These are phyloP conservation scores for Phytophthora lateralis DNA, from an alignment of 352 stramenopile genomes.

Conservation along the genomic window DNA sequence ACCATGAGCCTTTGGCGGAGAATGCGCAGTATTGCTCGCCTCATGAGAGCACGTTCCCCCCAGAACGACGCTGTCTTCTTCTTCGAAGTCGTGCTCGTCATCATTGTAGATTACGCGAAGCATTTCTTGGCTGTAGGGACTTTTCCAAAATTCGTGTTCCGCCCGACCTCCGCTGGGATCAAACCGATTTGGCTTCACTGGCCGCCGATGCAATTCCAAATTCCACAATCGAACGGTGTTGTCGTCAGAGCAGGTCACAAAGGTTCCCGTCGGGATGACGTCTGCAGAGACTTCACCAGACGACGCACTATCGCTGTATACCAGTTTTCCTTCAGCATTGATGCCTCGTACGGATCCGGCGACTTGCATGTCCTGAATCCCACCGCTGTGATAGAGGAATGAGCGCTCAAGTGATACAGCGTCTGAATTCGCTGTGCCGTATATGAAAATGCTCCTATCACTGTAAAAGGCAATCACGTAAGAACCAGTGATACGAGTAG, in stretches of 20 bases:
- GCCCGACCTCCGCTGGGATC: slow-evolving; percentile 10
- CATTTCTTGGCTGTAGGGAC: slow-evolving; percentile 77
- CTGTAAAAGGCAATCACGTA: slow-evolving; percentile 76
- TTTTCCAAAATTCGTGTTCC: slow-evolving; percentile 54
- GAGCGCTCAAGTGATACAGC: slow-evolving; percentile 60
- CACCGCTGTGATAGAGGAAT: slow-evolving; percentile 83
- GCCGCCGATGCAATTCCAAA: slow-evolving; percentile 68
- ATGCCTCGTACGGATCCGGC: slow-evolving; percentile 54
- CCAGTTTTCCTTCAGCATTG: slow-evolving; percentile 60
- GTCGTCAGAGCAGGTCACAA: slow-evolving; percentile 88
- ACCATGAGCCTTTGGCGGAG: slow-evolving; percentile 33
- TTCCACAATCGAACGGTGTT: slow-evolving; percentile 90
- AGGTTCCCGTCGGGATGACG: slow-evolving; percentile 57
- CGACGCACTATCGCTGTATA: slow-evolving; percentile 43
- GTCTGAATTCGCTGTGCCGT: slow-evolving; percentile 60
- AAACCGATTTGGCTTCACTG: slow-evolving; percentile 37
- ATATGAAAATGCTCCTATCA: slow-evolving; percentile 85
- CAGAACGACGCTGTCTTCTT: slow-evolving; percentile 49
- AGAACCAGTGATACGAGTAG: slow-evolving; percentile 62
- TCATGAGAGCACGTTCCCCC: slow-evolving; percentile 61
- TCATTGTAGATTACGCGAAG: slow-evolving; percentile 74
- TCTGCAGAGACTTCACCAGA: slow-evolving; percentile 14
- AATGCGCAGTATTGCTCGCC: slow-evolving; percentile 50
- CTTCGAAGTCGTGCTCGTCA: slow-evolving; percentile 41
- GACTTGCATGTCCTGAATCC: slow-evolving; percentile 70